phyloP scores from a whole-genome alignment of 768 basidiomycete genomes.

The Lactifluus rugatus region DNA sequence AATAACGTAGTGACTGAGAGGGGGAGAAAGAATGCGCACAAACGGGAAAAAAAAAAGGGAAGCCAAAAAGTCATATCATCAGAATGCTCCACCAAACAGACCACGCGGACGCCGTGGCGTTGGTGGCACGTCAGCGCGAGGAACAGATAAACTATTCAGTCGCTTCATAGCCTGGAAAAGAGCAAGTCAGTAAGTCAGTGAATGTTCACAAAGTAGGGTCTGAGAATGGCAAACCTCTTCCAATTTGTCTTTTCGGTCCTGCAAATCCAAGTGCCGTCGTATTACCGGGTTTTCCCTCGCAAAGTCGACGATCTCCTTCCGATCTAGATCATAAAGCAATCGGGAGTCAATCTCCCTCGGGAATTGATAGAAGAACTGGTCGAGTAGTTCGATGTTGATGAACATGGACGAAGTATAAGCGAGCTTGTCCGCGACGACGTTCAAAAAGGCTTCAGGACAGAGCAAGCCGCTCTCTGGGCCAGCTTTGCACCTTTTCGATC shows the following conservation, averaged over 20 bases:
- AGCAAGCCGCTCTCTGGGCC: slow-evolving; percentile 84
- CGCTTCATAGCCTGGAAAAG: slow-evolving; percentile 92
- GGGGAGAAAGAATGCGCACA: not conserved
- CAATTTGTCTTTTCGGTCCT: slow-evolving; percentile 94
- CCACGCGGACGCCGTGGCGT: slow-evolving; percentile 65
- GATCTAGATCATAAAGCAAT: slow-evolving; percentile 86
- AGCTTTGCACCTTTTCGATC: slow-evolving; percentile 76
- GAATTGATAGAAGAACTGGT: slow-evolving; percentile 99
- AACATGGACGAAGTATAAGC: slow-evolving; percentile 96
- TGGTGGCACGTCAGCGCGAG: slow-evolving; percentile 75
- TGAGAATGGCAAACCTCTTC: slow-evolving; percentile 57
- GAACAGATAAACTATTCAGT: slow-evolving; percentile 80
- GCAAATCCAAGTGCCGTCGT: slow-evolving; percentile 79
- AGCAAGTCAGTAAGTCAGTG: not conserved
- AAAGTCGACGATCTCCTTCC: slow-evolving; percentile 81
- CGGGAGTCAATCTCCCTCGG: slow-evolving; percentile 95
- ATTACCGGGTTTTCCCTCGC: slow-evolving; percentile 94
- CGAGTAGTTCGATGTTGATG: slow-evolving; percentile 95
- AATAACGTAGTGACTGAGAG: not conserved
- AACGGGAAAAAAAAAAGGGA: not conserved
- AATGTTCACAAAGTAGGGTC: not conserved
- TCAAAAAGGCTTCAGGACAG: slow-evolving; percentile 95
- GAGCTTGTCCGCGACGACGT: slow-evolving; percentile 93
- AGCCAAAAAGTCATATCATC: slow-evolving; percentile 14
- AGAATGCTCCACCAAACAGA: slow-evolving; percentile 71